Percentiles rank a stretch among this genome's conserved stretches.
These are phyloP conservation scores for Dentipellis fragilis DNA, from an alignment of 768 basidiomycete species.

Conservation along the genomic window DNA sequence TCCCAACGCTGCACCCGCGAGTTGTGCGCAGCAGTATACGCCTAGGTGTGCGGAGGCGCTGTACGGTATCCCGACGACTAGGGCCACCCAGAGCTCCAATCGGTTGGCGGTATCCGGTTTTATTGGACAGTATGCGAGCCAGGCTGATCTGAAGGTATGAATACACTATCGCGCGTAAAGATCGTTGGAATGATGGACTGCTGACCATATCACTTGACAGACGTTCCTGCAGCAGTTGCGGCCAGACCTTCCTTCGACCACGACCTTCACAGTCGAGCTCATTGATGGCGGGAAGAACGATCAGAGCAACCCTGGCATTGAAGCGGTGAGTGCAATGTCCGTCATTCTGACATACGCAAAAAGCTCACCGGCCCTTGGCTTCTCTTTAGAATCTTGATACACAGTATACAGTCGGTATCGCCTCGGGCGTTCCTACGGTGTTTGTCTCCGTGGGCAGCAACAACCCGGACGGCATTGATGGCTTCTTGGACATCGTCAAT, in stretches of 20 bases:
- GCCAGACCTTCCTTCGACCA: neutral
- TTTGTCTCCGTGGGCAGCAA: slow-evolving; percentile 17
- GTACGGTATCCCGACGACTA: slow-evolving; percentile 25
- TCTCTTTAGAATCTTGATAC: slow-evolving; percentile 23
- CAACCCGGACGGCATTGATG: slow-evolving; percentile 9
- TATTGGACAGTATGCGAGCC: slow-evolving; percentile 18
- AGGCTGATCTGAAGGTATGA: slow-evolving; percentile 18
- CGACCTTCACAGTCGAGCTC: slow-evolving; percentile 12
- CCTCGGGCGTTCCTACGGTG: slow-evolving; percentile 14
- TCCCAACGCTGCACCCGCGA: neutral
- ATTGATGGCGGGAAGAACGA: slow-evolving; percentile 17
- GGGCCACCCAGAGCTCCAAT: slow-evolving; percentile 15
- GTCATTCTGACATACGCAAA: neutral
- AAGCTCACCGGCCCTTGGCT: slow-evolving; percentile 3
- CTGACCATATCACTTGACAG: neutral
- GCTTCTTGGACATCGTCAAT: slow-evolving; percentile 17
- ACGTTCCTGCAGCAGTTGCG: neutral
- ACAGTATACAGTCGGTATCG: slow-evolving; percentile 26
- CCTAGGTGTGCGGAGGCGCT: slow-evolving; percentile 23
- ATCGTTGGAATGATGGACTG: neutral
- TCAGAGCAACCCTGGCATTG: slow-evolving; percentile 5
- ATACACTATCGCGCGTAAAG: neutral
- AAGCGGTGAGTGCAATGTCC: neutral
- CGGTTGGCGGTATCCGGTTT: slow-evolving; percentile 22
- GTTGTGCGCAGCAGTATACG: slow-evolving; percentile 10